These are phyloP conservation scores for Melanopsichium pennsylvanicum DNA, from an alignment of 1,284 basidiomycete species.

Conservation along the genomic window DNA sequence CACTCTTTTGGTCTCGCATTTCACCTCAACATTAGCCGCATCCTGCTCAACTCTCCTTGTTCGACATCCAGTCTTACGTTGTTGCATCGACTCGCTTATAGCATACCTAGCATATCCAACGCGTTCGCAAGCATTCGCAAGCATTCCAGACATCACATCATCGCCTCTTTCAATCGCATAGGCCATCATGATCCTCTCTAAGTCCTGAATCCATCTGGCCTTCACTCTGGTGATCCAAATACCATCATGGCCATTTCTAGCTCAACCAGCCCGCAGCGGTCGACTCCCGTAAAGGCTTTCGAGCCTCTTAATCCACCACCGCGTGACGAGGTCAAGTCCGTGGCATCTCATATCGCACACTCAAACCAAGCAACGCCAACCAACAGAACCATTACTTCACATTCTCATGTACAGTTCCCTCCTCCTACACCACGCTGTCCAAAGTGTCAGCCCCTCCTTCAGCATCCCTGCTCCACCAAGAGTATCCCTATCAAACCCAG, in stretches of 20 bases:
- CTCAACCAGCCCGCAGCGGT: neutral
- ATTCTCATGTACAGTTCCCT: slow-evolving; percentile 13
- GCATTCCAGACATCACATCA: neutral
- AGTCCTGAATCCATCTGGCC: too few relatives aligned
- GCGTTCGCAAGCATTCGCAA: neutral
- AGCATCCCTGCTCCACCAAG: slow-evolving; percentile 18
- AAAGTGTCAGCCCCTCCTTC: slow-evolving; percentile 28
- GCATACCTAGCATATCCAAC: too few relatives aligned
- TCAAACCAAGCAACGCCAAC: neutral
- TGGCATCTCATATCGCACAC: slow-evolving; percentile 3
- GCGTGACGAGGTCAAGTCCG: neutral
- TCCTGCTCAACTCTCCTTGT: neutral
- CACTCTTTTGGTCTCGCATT: too few relatives aligned
- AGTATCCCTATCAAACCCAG: slow-evolving; percentile 10
- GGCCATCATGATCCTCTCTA: too few relatives aligned
- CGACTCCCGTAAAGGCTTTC: neutral
- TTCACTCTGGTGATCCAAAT: too few relatives aligned
- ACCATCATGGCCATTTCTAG: slow-evolving; percentile 6
- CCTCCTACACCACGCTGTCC: slow-evolving; percentile 19
- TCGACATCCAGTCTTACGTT: too few relatives aligned
- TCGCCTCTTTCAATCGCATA: too few relatives aligned
- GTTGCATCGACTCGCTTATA: too few relatives aligned
- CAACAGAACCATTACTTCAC: neutral
- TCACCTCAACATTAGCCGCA: too few relatives aligned
- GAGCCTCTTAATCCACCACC: slow-evolving; percentile 9